phyloP scores from a whole-genome alignment of 1,284 basidiomycete genomes.

The Stereum hirsutum region DNA sequence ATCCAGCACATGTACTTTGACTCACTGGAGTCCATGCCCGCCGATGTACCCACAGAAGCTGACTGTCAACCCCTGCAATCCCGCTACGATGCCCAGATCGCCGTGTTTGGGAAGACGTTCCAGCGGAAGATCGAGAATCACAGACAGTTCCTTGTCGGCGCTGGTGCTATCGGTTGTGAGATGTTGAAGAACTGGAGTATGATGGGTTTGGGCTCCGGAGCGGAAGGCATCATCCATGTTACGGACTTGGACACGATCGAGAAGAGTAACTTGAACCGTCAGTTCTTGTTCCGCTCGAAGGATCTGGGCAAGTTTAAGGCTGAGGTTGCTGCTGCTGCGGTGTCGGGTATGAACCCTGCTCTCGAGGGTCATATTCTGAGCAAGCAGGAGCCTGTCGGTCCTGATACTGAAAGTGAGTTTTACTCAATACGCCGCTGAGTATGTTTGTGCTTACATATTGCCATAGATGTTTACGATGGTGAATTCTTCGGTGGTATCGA shows the following conservation, averaged over 20 bases:
- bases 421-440: conserved; percentile 1
- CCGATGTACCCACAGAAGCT: conserved; percentile 66
- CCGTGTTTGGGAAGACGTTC: conserved; percentile 91
- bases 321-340: conserved; percentile 89
- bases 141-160: conserved; percentile 94
- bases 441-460: conserved; percentile 3
- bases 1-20: conserved; percentile 96
- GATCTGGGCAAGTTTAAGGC: conserved; percentile 98
- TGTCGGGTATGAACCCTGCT: conserved; percentile 95
- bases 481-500: conserved; percentile 86
- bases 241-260: conserved; percentile 99
- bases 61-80: conserved; percentile 81
- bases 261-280: conserved; percentile 97
- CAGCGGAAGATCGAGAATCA: conserved; percentile 90
- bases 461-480: conserved; percentile 81
- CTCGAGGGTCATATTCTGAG: conserved; percentile 83
- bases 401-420: conserved; percentile 81
- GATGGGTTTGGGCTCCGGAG: conserved; percentile 90
- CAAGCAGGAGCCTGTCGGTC: conserved; percentile 92
- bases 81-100: conserved; percentile 93
- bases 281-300: conserved; percentile 97
- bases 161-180: conserved; percentile 98
- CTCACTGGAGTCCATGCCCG: conserved; percentile 90
- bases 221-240: conserved; percentile 82
- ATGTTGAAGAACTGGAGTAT: conserved; percentile 99